Evolutionary conservation across 139 green algal genomes (phyloP), one percentile per base, ranked within the genome.

Genomic region (Coccomyxa sp.): DNA sequence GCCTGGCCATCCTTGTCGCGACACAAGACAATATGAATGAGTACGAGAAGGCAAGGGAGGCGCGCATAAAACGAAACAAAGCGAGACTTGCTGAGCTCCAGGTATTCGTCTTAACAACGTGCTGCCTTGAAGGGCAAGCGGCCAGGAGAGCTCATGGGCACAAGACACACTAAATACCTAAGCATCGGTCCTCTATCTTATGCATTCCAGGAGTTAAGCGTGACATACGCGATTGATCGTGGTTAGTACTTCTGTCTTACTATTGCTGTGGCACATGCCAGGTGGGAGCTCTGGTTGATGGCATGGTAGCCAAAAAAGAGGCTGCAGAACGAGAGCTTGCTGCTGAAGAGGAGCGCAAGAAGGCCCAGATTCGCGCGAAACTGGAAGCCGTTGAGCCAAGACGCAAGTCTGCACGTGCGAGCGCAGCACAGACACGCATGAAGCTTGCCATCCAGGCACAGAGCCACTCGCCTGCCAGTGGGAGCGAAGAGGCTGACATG

Each of bases 21-120:
- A 51, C 38, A 51, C 38, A 51, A 51, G 38, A 51, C 38, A 51
- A 7, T 51, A 71, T 71, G 71, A 82, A 86, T 67, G 77, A 82
- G 17, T 86, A 82, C 79, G 77, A 86, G 67, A 45, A 58, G 66
- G 45, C 66, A 31, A 75, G 82, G 11, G 76, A 86, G 77, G 76
- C 67, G 45, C 82, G 82, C 15, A 82, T 86, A 67, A 27, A 25
- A n/a, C 63, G 67, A 0, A 86, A 86, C 57, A 78, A 77, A 51
- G 82, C 82, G 13, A 86, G 60, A 77, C 67, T 86, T 21, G 82
- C 63, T 63, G 58, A 75, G 27, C 82, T 86, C 60, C 25, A 86
- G 77, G 82, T 86, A 17, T 31, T 51, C 30, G 23, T 32, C 12
- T 71, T 14, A 11, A 71, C 63, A 71, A 25, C 63, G 63, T 77